phyloP scores from a whole-genome alignment of 495 filamentous ascomycete genomes.

The Usnea hakonensis region DNA sequence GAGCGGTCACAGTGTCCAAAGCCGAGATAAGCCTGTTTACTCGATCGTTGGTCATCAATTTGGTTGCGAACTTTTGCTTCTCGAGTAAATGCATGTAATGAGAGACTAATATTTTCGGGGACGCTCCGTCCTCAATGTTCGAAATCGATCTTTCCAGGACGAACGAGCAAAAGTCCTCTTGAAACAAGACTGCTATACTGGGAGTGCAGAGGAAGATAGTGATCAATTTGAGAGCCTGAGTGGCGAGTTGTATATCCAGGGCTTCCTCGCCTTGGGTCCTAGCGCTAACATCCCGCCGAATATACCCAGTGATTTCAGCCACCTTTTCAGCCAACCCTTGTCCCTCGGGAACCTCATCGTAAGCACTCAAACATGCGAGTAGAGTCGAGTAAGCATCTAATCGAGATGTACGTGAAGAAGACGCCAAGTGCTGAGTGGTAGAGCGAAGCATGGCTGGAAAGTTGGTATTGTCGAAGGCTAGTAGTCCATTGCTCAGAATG shows the following conservation, averaged over 20 bases:
- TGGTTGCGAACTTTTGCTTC: constrained; percentile 66
- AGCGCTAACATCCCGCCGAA: constrained; percentile 65
- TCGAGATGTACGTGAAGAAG: constrained; percentile 55
- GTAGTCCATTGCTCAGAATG: constrained; percentile 30
- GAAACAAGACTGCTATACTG: constrained; percentile 53
- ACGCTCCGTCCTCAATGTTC: constrained; percentile 52
- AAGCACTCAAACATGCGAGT: constrained; percentile 64
- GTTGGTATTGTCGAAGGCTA: constrained; percentile 35
- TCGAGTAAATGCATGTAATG: constrained; percentile 71
- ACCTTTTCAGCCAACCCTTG: constrained; percentile 69
- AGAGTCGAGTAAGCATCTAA: constrained; percentile 84
- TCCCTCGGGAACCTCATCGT: constrained; percentile 64
- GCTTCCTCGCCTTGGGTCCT: constrained; percentile 41
- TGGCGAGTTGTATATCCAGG: constrained; percentile 56
- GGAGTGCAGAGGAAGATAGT: constrained; percentile 62
- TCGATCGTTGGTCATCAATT: constrained; percentile 62
- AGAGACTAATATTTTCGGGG: constrained; percentile 68
- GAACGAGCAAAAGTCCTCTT: constrained; percentile 70
- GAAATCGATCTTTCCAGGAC: constrained; percentile 71
- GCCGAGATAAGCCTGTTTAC: constrained; percentile 57
- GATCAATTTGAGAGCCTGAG: constrained; percentile 68
- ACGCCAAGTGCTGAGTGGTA: constrained; percentile 66
- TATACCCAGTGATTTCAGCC: constrained; percentile 62
- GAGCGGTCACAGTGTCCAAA: constrained; percentile 63
- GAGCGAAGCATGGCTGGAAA: constrained; percentile 78